A percentile compares a stretch with the other conserved stretches of the same genome.
Evolutionary conservation across 2,329 filamentous ascomycete genomes (phyloP).

Genomic region (Harringtonia lauricola): DNA sequence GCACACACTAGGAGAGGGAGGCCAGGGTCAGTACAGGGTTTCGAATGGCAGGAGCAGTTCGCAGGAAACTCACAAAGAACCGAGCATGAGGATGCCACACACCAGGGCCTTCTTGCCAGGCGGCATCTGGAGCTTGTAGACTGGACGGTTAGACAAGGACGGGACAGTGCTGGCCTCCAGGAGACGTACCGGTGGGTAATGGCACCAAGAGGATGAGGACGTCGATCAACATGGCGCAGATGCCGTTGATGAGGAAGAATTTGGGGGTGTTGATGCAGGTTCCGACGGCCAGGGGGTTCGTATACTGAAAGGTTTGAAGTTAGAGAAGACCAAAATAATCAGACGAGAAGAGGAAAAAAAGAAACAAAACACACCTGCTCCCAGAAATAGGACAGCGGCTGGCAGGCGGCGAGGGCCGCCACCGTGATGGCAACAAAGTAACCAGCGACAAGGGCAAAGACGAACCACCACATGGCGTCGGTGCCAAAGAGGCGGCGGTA

Average conservation of each 20-base stretch:
- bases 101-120: constrained; percentile 1
- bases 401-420: background rate
- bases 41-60: too few relatives aligned
- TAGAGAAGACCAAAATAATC: background rate
- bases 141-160: background rate
- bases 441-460: background rate
- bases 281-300: background rate
- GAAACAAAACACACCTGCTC: background rate
- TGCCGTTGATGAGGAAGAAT: constrained; percentile 2
- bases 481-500: background rate
- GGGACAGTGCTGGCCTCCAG: background rate
- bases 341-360: too few relatives aligned
- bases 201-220: background rate
- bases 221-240: constrained; percentile 1
- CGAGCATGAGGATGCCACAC: background rate
- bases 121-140: background rate
- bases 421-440: background rate
- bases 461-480: background rate
- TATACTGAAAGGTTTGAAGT: background rate
- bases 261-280: background rate
- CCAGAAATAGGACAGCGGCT: background rate
- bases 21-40: background rate
- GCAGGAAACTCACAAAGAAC: background rate
- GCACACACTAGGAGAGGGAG: background rate
- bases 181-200: background rate